Percentiles rank a stretch among this genome's conserved stretches.
Evolutionary conservation across 179 eudicot genomes (phyloP).

Genomic region (Corrigiola litoralis): DNA sequence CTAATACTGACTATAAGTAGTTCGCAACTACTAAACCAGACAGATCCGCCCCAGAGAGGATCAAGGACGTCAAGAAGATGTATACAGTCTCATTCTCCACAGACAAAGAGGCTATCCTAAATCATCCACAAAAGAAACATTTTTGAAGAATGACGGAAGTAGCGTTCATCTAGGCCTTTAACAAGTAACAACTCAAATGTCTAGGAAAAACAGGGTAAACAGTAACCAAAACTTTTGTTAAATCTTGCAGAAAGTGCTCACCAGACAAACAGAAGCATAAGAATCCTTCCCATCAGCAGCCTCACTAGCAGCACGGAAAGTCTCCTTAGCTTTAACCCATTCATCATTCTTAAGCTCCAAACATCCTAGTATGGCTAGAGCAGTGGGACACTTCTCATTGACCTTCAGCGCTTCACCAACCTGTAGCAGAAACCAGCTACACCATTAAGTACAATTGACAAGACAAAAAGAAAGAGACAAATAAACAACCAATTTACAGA

Average conservation of each 20-base stretch:
- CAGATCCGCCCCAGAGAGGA: no score
- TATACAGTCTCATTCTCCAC: background rate
- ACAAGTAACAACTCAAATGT: background rate
- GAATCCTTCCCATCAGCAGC: slow-evolving; percentile 50
- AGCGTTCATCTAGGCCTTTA: no score
- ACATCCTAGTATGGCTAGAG: slow-evolving; percentile 85
- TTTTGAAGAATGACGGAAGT: no score
- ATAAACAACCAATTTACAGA: background rate
- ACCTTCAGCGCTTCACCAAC: slow-evolving; percentile 79
- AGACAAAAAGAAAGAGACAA: slow-evolving; percentile 3
- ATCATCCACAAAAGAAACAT: background rate
- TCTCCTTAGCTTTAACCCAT: slow-evolving; percentile 98
- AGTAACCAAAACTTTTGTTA: background rate
- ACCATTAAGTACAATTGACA: slow-evolving; percentile 1
- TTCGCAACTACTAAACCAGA: no score
- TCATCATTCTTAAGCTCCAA: slow-evolving; percentile 97
- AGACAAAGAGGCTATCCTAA: background rate
- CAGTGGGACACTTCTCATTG: slow-evolving; percentile 81
- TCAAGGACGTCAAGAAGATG: background rate
- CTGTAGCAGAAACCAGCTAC: slow-evolving; percentile 29
- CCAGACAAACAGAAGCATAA: slow-evolving; percentile 44
- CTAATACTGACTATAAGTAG: background rate
- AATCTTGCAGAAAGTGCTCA: slow-evolving; percentile 1
- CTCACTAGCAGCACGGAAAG: slow-evolving; percentile 92
- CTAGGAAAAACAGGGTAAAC: background rate